Base-by-base conservation (phyloP, 1,284 basidiomycete genomes). In the Grifola frondosa region DNA sequence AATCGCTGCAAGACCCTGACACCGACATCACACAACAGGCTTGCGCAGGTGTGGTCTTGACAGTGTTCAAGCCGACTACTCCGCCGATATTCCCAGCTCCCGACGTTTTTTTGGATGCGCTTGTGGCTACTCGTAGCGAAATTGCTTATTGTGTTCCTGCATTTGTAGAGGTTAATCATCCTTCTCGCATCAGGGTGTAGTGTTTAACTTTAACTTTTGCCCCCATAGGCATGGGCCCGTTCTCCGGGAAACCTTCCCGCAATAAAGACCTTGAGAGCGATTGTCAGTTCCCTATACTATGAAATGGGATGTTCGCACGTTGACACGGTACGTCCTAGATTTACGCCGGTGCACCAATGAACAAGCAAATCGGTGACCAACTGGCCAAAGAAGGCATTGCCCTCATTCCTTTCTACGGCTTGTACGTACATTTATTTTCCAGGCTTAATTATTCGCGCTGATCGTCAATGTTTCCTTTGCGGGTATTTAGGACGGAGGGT, bases 311-410 rank as follows among this genome's bases (percentile, higher is more conserved):
- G n/a, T n/a, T n/a, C n/a, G 16, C 21, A 33, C 12, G 12, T 12
- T 15, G 5, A 36, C 21, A 28, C 28, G n/a, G 10, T 13, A 12
- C 15, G 21, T 13, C 11, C 15, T 42, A 66, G 65, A 47, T 63
- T 42, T 67, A 59, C 44, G 63, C 61, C 10, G 65, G 65, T 10
- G 63, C 60, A 0, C 60, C 62, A 5, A 42, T 67, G 36, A 48
- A 56, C 22, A 60, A 62, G 44, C 49, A 56, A 13, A 57, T 58
- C 26, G 65, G 64, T 6, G 62, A 66, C 34, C 35, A 39, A 16
- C 48, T 66, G 12, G 48, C 52, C 13, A 42, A 37, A 2, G 41
- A 59, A 37, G 60, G 56, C 10, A 41, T 66, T 11, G 48, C 45
- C 12, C 40, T 66, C 13, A 46, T 60, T 16, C 46, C 54, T 10